phyloP scores from a whole-genome alignment of 2,329 filamentous ascomycete genomes.

The Aspergillus calidoustus region DNA sequence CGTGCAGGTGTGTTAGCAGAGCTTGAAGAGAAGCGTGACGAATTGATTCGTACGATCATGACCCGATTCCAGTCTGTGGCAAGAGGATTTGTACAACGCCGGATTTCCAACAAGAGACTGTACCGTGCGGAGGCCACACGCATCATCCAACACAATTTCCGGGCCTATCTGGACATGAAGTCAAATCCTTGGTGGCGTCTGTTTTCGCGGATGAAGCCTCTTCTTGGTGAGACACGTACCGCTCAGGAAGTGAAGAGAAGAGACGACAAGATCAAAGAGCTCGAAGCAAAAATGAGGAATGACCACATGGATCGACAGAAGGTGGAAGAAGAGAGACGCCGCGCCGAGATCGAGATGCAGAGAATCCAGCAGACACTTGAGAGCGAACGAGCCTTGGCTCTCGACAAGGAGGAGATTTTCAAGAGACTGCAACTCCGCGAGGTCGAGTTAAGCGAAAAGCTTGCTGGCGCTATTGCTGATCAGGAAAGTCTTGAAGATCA shows the following conservation, averaged over 20 bases:
- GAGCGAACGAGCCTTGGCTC: conserved; percentile 89
- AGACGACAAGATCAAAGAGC: conserved; percentile 87
- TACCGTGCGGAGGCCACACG: conserved; percentile 93
- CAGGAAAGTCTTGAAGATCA: conserved; percentile 94
- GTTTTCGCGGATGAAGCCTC: conserved; percentile 90
- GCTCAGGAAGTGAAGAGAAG: conserved; percentile 92
- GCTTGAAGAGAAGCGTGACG: conserved; percentile 92
- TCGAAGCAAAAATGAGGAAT: conserved; percentile 80
- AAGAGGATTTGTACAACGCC: conserved; percentile 84
- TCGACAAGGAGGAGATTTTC: conserved; percentile 99
- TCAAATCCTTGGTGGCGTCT: conserved; percentile 98
- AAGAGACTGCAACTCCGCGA: conserved; percentile 93
- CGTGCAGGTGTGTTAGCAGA: conserved; percentile 93
- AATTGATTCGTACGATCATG: conserved; percentile 92
- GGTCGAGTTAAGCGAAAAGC: conserved; percentile 87
- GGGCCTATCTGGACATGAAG: conserved; percentile 86
- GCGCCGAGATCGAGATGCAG: conserved; percentile 83
- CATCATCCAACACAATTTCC: conserved; percentile 94
- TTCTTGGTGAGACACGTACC: conserved; percentile 88
- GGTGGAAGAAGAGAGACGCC: conserved; percentile 87
- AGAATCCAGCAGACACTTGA: conserved; percentile 92
- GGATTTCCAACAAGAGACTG: conserved; percentile 87
- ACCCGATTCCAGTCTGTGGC: conserved; percentile 89
- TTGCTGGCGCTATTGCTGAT: conserved; percentile 88
- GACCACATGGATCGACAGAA: conserved; percentile 76